Conservation (phyloP, 108 stramenopile species). For the Fistulifera pelliculosa region DNA sequence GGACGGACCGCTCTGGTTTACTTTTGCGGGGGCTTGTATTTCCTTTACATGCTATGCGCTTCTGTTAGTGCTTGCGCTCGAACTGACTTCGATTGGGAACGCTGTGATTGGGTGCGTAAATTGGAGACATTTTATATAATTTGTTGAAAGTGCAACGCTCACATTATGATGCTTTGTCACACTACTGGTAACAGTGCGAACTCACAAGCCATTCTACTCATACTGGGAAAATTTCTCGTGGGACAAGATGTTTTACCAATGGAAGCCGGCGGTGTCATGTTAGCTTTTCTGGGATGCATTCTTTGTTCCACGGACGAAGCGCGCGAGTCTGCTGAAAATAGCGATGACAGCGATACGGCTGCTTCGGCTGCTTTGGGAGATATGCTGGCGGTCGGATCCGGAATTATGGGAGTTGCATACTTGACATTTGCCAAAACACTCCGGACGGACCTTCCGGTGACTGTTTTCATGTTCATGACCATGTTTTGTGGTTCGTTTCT, state of each 20-base stretch:
- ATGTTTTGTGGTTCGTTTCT: slow-evolving; percentile 22
- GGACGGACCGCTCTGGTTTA: slow-evolving; percentile 17
- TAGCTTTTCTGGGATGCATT: slow-evolving; percentile 31
- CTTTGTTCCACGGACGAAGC: slow-evolving; percentile 28
- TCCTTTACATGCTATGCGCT: slow-evolving; percentile 23
- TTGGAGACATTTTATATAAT: too few relatives aligned
- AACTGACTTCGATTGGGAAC: slow-evolving; percentile 34
- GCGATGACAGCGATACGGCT: slow-evolving; percentile 4
- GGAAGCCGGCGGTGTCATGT: slow-evolving; percentile 27
- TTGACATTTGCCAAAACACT: slow-evolving; percentile 44
- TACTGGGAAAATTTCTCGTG: slow-evolving; percentile 24
- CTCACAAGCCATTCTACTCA: slow-evolving; percentile 27
- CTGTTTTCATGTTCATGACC: slow-evolving; percentile 41
- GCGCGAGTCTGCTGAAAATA: too few relatives aligned
- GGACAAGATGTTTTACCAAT: slow-evolving; percentile 19
- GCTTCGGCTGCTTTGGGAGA: slow-evolving; percentile 34
- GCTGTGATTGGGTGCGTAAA: slow-evolving; percentile 12
- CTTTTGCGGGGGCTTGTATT: slow-evolving; percentile 26
- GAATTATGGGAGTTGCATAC: slow-evolving; percentile 21
- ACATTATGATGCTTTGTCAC: too few relatives aligned
- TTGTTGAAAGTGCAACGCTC: too few relatives aligned
- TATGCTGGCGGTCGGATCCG: slow-evolving; percentile 30
- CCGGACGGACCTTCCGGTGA: slow-evolving; percentile 25
- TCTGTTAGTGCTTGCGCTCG: slow-evolving; percentile 24
- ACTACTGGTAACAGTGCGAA: slow-evolving; percentile 9